These are phyloP conservation scores for Colletotrichum sp. DNA, from an alignment of 2,329 filamentous ascomycete genomes.

Conservation along the genomic window DNA sequence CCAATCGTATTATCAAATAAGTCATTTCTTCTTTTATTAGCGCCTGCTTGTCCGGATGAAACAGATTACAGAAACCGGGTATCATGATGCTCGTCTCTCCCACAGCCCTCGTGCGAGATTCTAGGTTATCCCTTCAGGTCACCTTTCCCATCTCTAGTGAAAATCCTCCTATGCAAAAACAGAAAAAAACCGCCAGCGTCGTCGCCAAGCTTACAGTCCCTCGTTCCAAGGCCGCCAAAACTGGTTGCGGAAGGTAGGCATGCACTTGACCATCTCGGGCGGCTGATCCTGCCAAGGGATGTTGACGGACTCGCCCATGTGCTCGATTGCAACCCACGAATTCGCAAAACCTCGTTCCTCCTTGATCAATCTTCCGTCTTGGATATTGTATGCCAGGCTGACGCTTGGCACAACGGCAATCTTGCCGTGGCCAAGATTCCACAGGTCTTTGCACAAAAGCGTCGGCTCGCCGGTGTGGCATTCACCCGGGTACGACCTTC, in stretches of 20 bases:
- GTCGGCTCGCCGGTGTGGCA: slow-evolving; percentile 61
- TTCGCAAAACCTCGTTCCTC: slow-evolving; percentile 51
- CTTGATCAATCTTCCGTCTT: slow-evolving; percentile 51
- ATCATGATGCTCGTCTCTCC: background rate
- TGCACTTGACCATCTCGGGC: slow-evolving; percentile 53
- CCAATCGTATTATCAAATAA: background rate
- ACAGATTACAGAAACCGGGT: background rate
- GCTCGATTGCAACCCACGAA: slow-evolving; percentile 3
- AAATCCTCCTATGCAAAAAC: background rate
- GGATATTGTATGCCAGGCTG: slow-evolving; percentile 59
- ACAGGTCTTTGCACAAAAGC: slow-evolving; percentile 63
- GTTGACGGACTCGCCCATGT: slow-evolving; percentile 26
- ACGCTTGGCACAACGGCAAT: slow-evolving; percentile 63
- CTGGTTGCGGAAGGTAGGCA: slow-evolving; percentile 46
- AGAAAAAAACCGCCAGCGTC: background rate
- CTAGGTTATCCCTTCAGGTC: background rate
- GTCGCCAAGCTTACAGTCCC: background rate
- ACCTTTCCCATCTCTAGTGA: background rate
- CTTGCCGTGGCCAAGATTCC: slow-evolving; percentile 51
- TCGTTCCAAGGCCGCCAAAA: slow-evolving; percentile 49
- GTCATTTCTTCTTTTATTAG: background rate
- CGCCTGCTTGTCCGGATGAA: background rate
- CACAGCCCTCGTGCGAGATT: background rate
- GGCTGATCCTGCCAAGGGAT: slow-evolving; percentile 51
- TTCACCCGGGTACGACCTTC: slow-evolving; percentile 43